Evolutionary conservation across 2,329 filamentous ascomycete species (phyloP).

Genomic region (Alternaria dauci): DNA sequence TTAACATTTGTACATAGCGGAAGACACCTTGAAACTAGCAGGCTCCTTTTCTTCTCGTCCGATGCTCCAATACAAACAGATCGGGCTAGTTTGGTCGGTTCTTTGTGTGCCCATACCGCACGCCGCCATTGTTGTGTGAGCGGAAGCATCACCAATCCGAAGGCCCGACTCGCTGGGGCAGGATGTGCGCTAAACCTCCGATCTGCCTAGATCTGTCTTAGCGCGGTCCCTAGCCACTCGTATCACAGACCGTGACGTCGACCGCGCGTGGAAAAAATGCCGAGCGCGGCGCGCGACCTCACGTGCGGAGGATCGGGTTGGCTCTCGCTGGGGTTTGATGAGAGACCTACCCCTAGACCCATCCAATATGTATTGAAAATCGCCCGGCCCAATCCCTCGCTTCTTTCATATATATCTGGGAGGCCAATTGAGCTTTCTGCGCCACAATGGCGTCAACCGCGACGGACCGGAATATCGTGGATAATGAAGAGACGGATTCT

Average conservation of each 20-base stretch:
- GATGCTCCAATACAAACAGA: neutral
- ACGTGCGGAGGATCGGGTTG: neutral
- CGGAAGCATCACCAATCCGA: neutral
- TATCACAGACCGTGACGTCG: constrained; percentile 18
- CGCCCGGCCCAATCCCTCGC: neutral
- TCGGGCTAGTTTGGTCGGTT: neutral
- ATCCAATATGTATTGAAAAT: neutral
- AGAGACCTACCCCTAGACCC: neutral
- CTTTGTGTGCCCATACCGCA: neutral
- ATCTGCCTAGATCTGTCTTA: constrained; percentile 2
- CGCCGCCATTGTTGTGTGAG: neutral
- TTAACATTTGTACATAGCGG: neutral
- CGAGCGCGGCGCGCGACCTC: constrained; percentile 1
- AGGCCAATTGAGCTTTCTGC: neutral
- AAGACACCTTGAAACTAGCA: constrained; percentile 2
- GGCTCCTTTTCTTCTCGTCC: neutral
- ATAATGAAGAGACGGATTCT: constrained; percentile 22
- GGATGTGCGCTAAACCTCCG: constrained; percentile 9
- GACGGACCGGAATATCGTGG: constrained; percentile 12
- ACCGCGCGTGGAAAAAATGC: constrained; percentile 5
- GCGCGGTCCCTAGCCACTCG: constrained; percentile 11
- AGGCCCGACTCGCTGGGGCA: neutral
- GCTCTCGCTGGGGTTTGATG: neutral
- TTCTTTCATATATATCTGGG: neutral
- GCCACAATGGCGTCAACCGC: constrained; percentile 22